phyloP scores from a whole-genome alignment of 371 early-diverging fungal genomes.

The Zychaea mexicana region DNA sequence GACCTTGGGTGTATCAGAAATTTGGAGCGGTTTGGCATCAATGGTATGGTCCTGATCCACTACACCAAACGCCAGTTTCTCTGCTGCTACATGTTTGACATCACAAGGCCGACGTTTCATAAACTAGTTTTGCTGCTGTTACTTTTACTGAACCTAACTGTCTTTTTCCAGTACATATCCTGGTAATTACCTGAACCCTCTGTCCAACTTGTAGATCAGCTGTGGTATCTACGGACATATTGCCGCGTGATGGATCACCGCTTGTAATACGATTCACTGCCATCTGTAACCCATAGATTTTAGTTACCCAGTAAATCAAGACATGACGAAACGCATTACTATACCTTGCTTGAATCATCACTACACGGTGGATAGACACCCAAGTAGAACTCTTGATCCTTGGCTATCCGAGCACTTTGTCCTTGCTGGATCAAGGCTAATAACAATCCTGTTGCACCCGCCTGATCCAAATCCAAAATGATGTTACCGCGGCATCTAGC shows the following conservation, averaged over 20 bases:
- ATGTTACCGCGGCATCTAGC: slow-evolving; percentile 75
- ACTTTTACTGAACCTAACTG: too few species aligned
- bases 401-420: slow-evolving; percentile 32
- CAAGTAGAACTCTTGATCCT: slow-evolving; percentile 62
- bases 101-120: slow-evolving; percentile 12
- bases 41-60: slow-evolving; percentile 38
- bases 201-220: slow-evolving; percentile 65
- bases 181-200: slow-evolving; percentile 51
- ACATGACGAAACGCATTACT: background rate
- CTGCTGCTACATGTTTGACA: background rate
- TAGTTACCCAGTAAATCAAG: too few species aligned
- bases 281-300: slow-evolving; percentile 29
- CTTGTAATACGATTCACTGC: slow-evolving; percentile 68
- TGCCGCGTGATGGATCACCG: slow-evolving; percentile 78
- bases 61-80: slow-evolving; percentile 27
- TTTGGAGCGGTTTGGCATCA: slow-evolving; percentile 28
- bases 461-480: slow-evolving; percentile 66
- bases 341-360: slow-evolving; percentile 4
- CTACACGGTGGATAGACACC: slow-evolving; percentile 37
- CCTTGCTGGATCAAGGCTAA: slow-evolving; percentile 49
- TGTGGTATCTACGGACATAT: slow-evolving; percentile 73
- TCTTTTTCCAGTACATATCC: background rate
- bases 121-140: slow-evolving; percentile 8
- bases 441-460: slow-evolving; percentile 66
- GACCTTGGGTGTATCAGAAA: slow-evolving; percentile 5